Evolutionary conservation across 1,284 basidiomycete species (phyloP).

Genomic region (Ustilago cynodontis): DNA sequence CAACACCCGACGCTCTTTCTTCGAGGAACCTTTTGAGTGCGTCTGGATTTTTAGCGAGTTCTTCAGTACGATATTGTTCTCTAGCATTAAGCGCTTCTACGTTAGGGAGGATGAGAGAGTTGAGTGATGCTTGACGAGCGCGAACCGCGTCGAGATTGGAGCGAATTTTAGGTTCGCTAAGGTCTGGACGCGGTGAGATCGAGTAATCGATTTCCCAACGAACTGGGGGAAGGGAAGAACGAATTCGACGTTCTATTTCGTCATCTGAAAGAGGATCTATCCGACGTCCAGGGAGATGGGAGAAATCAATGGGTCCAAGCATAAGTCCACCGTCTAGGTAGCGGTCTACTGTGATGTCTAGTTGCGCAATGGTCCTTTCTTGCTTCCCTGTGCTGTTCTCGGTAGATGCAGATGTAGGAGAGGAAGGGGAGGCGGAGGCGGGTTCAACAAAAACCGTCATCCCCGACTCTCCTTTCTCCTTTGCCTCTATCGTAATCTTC

Average conservation of each 20-base stretch:
- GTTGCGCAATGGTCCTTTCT: slow-evolving; percentile 43
- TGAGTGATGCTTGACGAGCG: slow-evolving; percentile 40
- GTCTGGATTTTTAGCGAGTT: slow-evolving; percentile 49
- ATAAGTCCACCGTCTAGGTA: slow-evolving; percentile 61
- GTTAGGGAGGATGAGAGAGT: slow-evolving; percentile 62
- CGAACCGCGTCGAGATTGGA: slow-evolving; percentile 51
- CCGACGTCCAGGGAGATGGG: slow-evolving; percentile 38
- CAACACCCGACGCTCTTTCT: slow-evolving; percentile 55
- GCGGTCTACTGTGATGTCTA: slow-evolving; percentile 64
- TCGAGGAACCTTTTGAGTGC: slow-evolving; percentile 60
- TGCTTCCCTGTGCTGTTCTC: background rate
- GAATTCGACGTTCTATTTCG: slow-evolving; percentile 50
- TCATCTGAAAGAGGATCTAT: slow-evolving; percentile 52
- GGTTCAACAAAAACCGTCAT: slow-evolving; percentile 64
- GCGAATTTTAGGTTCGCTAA: slow-evolving; percentile 44
- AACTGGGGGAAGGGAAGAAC: slow-evolving; percentile 30
- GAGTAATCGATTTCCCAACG: slow-evolving; percentile 62
- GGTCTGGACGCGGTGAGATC: slow-evolving; percentile 55
- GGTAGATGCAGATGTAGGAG: no score
- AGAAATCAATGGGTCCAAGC: slow-evolving; percentile 62
- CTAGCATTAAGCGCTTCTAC: slow-evolving; percentile 63
- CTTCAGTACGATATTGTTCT: slow-evolving; percentile 49
- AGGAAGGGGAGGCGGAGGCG: background rate
- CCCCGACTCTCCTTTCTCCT: slow-evolving; percentile 24
- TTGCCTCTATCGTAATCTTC: slow-evolving; percentile 60